A percentile compares a stretch with the other conserved stretches of the same genome.
Conservation (phyloP, 805 yeast genomes). For the Metschnikowia amazonensis region DNA sequence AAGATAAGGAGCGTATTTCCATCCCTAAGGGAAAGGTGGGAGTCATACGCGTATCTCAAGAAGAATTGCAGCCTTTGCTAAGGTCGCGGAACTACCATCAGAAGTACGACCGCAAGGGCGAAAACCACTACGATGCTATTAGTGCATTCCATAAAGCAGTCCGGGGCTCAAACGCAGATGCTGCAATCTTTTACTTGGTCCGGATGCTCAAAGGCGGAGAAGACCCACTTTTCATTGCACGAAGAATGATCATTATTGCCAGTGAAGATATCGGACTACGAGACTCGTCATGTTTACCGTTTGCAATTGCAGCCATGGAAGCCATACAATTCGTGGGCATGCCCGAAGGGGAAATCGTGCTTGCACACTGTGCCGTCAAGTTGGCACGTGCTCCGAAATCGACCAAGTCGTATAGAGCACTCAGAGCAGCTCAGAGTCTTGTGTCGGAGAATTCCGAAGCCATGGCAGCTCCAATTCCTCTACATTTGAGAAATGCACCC, state of each 20-base stretch:
- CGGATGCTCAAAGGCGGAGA: constrained; percentile 93
- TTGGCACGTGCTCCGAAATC: constrained; percentile 83
- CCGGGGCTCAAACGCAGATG: constrained; percentile 87
- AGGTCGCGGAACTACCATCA: constrained; percentile 45
- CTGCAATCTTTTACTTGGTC: constrained; percentile 80
- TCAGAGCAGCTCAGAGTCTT: constrained; percentile 59
- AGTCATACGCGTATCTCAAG: constrained; percentile 38
- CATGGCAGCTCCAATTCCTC: constrained; percentile 63
- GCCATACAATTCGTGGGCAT: constrained; percentile 87
- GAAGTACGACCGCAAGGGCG: constrained; percentile 83
- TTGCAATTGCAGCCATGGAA: constrained; percentile 80
- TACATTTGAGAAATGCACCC: constrained; percentile 93
- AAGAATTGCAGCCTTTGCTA: constrained; percentile 38
- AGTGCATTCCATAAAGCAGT: constrained; percentile 93
- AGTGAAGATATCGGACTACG: constrained; percentile 89
- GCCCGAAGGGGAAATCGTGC: constrained; percentile 87
- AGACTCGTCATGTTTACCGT: constrained; percentile 80
- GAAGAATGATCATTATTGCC: constrained; percentile 92
- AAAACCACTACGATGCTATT: constrained; percentile 89
- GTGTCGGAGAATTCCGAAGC: constrained; percentile 55
- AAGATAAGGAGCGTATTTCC: constrained; percentile 12
- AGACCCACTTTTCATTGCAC: constrained; percentile 81
- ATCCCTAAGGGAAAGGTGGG: constrained; percentile 18
- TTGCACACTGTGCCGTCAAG: constrained; percentile 93
- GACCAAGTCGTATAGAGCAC: constrained; percentile 79